phyloP scores from a whole-genome alignment of 495 filamentous ascomycete genomes.

The Penicillium paradoxum region DNA sequence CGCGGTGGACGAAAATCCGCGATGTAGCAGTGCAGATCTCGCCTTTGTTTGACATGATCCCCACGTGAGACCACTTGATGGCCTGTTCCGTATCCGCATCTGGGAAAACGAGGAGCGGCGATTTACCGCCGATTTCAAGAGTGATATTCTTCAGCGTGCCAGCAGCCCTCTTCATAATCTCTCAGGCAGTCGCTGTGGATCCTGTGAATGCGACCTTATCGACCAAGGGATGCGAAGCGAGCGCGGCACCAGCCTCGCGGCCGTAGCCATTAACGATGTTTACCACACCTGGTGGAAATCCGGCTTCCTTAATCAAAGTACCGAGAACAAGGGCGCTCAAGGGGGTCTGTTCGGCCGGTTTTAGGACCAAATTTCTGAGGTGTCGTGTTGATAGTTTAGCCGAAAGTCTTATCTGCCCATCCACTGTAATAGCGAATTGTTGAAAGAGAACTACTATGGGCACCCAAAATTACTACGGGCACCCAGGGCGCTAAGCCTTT shows the following conservation, averaged over 20 bases:
- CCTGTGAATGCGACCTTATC: constrained; percentile 95
- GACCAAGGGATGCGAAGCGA: constrained; percentile 67
- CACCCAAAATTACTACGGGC: too few species aligned
- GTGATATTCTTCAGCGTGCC: constrained; percentile 88
- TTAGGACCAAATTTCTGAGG: constrained; percentile 75
- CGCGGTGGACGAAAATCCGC: constrained; percentile 76
- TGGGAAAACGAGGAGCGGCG: constrained; percentile 76
- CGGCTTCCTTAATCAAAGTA: constrained; percentile 73
- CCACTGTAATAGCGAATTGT: constrained; percentile 83
- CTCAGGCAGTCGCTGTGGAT: constrained; percentile 69
- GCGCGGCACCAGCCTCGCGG: constrained; percentile 67
- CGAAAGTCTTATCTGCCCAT: constrained; percentile 88
- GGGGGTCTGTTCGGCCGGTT: constrained; percentile 88
- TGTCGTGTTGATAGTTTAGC: constrained; percentile 79
- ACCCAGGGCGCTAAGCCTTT: too few species aligned
- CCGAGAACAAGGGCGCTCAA: constrained; percentile 76
- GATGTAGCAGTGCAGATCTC: constrained; percentile 91
- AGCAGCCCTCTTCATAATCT: constrained; percentile 87
- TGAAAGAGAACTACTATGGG: too few species aligned
- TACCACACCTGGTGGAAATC: constrained; percentile 89
- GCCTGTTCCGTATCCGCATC: constrained; percentile 86
- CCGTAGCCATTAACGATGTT: constrained; percentile 87
- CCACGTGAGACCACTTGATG: constrained; percentile 77
- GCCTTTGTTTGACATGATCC: constrained; percentile 72
- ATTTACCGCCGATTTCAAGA: constrained; percentile 88